Base-by-base conservation (phyloP, 2,329 filamentous ascomycete species). In the Mycosphaerella sp. region DNA sequence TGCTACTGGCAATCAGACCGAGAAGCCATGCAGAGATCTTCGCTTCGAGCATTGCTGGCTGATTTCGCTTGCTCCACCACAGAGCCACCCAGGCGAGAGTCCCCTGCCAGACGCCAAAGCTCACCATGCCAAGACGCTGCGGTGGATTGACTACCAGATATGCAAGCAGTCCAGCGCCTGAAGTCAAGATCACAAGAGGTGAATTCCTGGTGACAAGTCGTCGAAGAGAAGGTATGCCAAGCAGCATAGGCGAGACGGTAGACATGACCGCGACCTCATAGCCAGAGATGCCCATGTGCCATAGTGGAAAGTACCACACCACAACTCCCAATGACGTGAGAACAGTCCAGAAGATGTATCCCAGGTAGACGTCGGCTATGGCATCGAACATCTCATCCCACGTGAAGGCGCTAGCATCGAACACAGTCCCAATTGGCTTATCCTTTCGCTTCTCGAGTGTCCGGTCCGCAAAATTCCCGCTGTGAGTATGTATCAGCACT, bases 271-370 rank as follows among this genome's bases (percentile, higher is more conserved):
- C 78, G 42, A 84, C 86, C 73, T 98, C 93, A 68, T 93, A 98
- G 59, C 93, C 93, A 3, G 92, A 97, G 57, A 98, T 95, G 29
- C 93, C 93, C 93, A 98, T 98, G 70, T 96, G 84, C 93, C 93
- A 98, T 9, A 98, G 81, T 11, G 93, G 93, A 70, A 98, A 98
- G 72, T 95, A 98, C 93, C 93, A 98, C 43, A 98, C 86, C 41
- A 88, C 78, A 43, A 98, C 78, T 26, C 89, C 91, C 49, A 98
- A 78, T 57, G 89, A 89, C 55, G 93, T 98, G 61, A 96, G 76
- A 68, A 92, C 87, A 8, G 91, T 90, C 93, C 93, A 98, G 73
- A 97, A 97, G 53, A 93, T 83, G 69, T 92, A 97, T 55, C 92
- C 93, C 72, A 91, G 89, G 72, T 96, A 97, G 49, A 95, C 81